phyloP scores from a whole-genome alignment of 768 basidiomycete genomes.

The Exsudoporus frostii region DNA sequence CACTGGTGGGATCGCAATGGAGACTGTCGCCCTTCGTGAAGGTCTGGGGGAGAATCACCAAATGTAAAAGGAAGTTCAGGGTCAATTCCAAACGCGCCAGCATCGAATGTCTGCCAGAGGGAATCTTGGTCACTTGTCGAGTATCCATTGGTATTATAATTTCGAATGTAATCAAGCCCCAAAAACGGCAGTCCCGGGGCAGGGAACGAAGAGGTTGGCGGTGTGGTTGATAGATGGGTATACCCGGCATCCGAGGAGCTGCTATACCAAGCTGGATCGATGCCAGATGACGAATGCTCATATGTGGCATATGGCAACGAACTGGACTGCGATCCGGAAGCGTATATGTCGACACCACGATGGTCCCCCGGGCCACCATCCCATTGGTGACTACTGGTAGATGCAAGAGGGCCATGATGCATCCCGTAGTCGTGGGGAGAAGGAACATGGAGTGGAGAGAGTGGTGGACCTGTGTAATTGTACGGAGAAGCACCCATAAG shows the following conservation, averaged over 20 bases:
- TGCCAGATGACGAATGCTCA: constrained; percentile 37
- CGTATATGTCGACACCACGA: constrained; percentile 42
- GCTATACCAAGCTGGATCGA: constrained; percentile 38
- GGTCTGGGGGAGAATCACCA: constrained; percentile 33
- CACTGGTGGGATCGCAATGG: constrained; percentile 23
- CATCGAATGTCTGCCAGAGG: constrained; percentile 63
- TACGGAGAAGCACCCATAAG: constrained; percentile 44
- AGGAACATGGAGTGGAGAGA: constrained; percentile 50
- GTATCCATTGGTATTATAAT: constrained; percentile 55
- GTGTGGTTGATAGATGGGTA: constrained; percentile 51
- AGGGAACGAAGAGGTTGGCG: constrained; percentile 62
- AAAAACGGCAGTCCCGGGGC: constrained; percentile 78
- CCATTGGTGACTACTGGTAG: constrained; percentile 39
- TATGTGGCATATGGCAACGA: constrained; percentile 44
- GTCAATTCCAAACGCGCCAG: constrained; percentile 69
- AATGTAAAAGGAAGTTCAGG: constrained; percentile 74
- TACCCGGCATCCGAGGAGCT: constrained; percentile 38
- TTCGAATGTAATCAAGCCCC: constrained; percentile 80
- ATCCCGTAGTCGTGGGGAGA: constrained; percentile 56
- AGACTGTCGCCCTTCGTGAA: constrained; percentile 30
- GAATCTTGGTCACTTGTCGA: constrained; percentile 38
- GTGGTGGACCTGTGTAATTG: constrained; percentile 42
- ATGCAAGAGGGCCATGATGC: constrained; percentile 31
- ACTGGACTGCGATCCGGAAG: constrained; percentile 35
- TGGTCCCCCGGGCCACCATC: constrained; percentile 39